Evolutionary conservation across 1,139 yeast genomes (phyloP), one percentile per base, ranked within the genome.

Genomic region (Zygosaccharomyces sapae): DNA sequence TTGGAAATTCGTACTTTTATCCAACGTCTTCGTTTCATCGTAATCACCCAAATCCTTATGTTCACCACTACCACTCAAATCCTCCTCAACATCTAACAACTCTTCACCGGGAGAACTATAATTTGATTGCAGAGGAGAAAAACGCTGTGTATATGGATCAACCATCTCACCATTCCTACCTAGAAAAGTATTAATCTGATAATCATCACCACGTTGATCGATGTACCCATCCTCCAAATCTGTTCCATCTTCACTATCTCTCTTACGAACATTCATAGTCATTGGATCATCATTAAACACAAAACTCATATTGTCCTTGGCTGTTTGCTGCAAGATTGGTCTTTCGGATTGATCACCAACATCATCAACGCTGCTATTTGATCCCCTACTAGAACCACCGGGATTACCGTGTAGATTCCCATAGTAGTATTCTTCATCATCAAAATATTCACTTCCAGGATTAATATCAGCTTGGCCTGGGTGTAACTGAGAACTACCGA

Each of bases 121-220:
- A 3, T 19, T 33, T 27, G 38, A 38, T 10, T 35, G 30, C 13
- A 34, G 35, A 10, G 36, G 41, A 6, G 31, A 20, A 35, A 37
- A 19, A 13, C 22, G 40, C n/a, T 16, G 51, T 31, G 33, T 40
- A 43, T 63, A 66, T 4, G 69, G 69, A 49, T 66, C 63, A 3
- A 62, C 61, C 66, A 65, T 61, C 22, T 63, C 65, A 36, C 67
- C 68, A 39, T 63, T 55, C 43, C 56, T 63, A 38, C 58, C 64
- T 33, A 65, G 39, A 46, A 61, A 65, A 9, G 70, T 60, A 43
- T 61, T 62, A 37, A 66, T 62, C 46, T 61, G 64, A 43, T 66
- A 66, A 35, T 66, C 68, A 45, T 65, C 68, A 30, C 70, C 69
- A 35, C 52, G 55, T 38, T 61, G 66, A 44, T 64, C 68, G 12